Evolutionary conservation across 2,329 filamentous ascomycete species (phyloP).

Genomic region (Cercospora sp.): DNA sequence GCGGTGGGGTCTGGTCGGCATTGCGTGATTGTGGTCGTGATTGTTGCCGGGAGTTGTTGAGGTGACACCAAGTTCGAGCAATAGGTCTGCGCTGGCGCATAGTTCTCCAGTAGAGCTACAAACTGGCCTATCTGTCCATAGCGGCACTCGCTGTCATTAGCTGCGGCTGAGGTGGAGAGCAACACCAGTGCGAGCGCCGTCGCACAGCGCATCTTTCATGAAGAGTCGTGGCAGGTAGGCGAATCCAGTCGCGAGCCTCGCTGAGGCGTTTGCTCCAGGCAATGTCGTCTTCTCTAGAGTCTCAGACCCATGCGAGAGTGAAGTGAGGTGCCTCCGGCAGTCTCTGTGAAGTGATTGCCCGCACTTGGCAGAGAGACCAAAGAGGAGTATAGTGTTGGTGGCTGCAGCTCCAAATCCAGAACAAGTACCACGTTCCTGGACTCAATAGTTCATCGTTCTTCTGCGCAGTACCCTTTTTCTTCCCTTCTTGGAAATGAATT

Average conservation of each 20-base stretch:
- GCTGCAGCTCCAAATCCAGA: conserved; percentile 5
- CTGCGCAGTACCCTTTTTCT: background rate
- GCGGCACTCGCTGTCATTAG: conserved; percentile 8
- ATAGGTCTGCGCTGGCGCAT: conserved; percentile 19
- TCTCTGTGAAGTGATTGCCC: conserved; percentile 5
- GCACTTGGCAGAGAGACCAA: conserved; percentile 2
- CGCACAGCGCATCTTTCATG: background rate
- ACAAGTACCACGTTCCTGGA: conserved; percentile 6
- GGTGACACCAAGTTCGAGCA: conserved; percentile 5
- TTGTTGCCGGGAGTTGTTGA: background rate
- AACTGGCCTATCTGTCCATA: conserved; percentile 12
- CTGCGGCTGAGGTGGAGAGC: conserved; percentile 1
- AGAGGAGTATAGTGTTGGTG: conserved; percentile 7
- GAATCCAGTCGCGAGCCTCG: conserved; percentile 5
- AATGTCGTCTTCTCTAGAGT: background rate
- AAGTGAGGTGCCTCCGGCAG: background rate
- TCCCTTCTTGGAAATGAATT: background rate
- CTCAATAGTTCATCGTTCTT: background rate
- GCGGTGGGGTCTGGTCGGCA: background rate
- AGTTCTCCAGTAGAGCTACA: conserved; percentile 15
- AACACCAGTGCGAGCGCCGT: background rate
- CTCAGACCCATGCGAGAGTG: background rate
- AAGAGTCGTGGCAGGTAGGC: background rate
- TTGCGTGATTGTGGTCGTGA: conserved; percentile 17
- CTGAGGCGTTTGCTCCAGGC: conserved; percentile 8